A percentile compares a stretch with the other conserved stretches of the same genome.
Conservation (phyloP, 768 basidiomycete species). For the Boletus subparvulus region DNA sequence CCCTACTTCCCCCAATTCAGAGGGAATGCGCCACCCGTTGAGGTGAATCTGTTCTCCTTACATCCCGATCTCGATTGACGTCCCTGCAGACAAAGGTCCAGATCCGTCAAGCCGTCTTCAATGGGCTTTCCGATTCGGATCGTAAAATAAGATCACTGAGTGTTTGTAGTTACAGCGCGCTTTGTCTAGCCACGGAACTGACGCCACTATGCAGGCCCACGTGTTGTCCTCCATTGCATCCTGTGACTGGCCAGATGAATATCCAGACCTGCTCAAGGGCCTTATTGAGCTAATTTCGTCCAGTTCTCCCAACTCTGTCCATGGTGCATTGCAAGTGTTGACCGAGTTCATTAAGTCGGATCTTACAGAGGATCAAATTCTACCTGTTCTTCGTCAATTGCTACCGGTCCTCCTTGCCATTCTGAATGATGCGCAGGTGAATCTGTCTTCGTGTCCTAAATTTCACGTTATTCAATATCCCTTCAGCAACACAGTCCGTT, state of each 20-base stretch:
- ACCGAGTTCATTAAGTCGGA: constrained; percentile 93
- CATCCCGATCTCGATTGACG: constrained; percentile 6
- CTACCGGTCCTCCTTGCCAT: constrained; percentile 83
- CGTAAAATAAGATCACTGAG: constrained; percentile 85
- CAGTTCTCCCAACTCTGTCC: constrained; percentile 69
- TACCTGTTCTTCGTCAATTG: constrained; percentile 87
- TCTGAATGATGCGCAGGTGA: constrained; percentile 72
- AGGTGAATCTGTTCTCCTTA: constrained; percentile 43
- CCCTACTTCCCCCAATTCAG: constrained; percentile 77
- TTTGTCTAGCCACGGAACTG: constrained; percentile 7
- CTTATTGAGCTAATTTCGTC: constrained; percentile 79
- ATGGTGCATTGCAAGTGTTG: constrained; percentile 96
- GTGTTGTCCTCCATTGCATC: constrained; percentile 86
- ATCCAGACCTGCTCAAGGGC: constrained; percentile 76
- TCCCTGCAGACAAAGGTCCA: constrained; percentile 66
- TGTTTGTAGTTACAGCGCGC: constrained; percentile 46
- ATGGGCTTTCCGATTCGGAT: constrained; percentile 78
- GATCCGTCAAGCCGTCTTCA: constrained; percentile 76
- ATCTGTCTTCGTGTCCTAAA: constrained; percentile 3
- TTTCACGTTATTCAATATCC: constrained; percentile 1
- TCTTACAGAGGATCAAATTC: constrained; percentile 90
- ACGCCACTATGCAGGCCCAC: constrained; percentile 59
- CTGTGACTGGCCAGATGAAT: constrained; percentile 97
- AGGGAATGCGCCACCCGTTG: constrained; percentile 68
- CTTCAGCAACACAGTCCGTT: constrained; percentile 65